Base-by-base conservation (phyloP, 139 green algal genomes). In the Picochlorum sp. region DNA sequence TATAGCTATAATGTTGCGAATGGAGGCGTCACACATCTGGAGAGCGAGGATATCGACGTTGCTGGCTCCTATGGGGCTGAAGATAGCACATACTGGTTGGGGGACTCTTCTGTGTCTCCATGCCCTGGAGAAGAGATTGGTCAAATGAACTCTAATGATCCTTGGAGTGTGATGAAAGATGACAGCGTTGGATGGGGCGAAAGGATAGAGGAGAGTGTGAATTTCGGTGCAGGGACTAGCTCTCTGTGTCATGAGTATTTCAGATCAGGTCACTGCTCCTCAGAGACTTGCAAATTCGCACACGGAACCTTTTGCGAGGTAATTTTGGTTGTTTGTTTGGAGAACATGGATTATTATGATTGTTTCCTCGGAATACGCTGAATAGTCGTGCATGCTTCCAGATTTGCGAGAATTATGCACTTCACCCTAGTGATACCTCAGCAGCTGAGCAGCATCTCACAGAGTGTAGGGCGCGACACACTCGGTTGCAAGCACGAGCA, bases 231-330 rank as follows among this genome's bases (percentile, higher is more conserved):
- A n/a, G 39, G 39, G 18, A n/a, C 18, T 10, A 24, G 20, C 8
- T 47, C 39, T 47, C 65, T 89, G 55, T 89, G 81, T 67, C 52
- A 59, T 9, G 53, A 74, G 45, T 81, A 70, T 35, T 59, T 71
- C 25, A 39, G 57, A 10, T 66, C 50, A 2, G 81, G 81, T 9
- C 5, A 29, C 3, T 89, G 81, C 68, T 37, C 33, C 7, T 51
- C 61, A 22, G 77, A 64, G 4, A 30, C 44, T 33, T 89, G 81
- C 75, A 53, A 56, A 4, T 56, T 76, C n/a, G 66, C 78, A 1
- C 81, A 89, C 29, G 81, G 81, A 0, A 45, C 77, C 4, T 43
- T 61, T 24, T 89, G 81, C 58, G 61, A 84, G 72, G 39, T 47
- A 26, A 16, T 16, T 47, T 73, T 82, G 32, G 40, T 47, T 60